Percentiles rank a stretch among this genome's conserved stretches.
These are phyloP conservation scores for Colletotrichum incanum DNA, from an alignment of 2,329 filamentous ascomycete genomes.

Conservation along the genomic window DNA sequence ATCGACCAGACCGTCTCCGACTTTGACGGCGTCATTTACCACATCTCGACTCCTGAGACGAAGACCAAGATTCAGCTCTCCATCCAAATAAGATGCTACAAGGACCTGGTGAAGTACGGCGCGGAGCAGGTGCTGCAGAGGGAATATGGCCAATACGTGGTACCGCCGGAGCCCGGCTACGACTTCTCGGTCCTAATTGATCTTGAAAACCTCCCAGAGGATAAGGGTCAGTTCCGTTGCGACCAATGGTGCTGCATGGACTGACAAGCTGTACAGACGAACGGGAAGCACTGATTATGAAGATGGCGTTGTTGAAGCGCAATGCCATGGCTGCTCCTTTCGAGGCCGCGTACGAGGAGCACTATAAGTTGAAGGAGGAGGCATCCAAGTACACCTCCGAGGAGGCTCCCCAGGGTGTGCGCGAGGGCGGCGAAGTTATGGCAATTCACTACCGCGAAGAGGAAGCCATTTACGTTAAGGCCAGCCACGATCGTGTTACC, in stretches of 20 bases:
- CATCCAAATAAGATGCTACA: slow-evolving; percentile 94
- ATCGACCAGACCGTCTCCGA: slow-evolving; percentile 99
- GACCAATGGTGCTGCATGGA: background rate
- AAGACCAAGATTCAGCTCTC: slow-evolving; percentile 97
- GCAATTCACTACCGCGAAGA: slow-evolving; percentile 98
- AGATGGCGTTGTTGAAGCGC: slow-evolving; percentile 93
- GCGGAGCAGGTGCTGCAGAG: slow-evolving; percentile 92
- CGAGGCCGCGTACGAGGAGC: slow-evolving; percentile 95
- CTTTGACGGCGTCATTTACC: slow-evolving; percentile 98
- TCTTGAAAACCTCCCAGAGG: slow-evolving; percentile 86
- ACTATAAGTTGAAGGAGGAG: slow-evolving; percentile 87
- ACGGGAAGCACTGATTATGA: slow-evolving; percentile 87
- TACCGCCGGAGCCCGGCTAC: slow-evolving; percentile 89
- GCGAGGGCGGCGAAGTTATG: slow-evolving; percentile 93
- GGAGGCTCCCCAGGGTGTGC: slow-evolving; percentile 90
- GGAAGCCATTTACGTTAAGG: slow-evolving; percentile 99
- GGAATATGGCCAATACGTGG: slow-evolving; percentile 95
- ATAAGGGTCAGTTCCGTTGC: slow-evolving; percentile 72
- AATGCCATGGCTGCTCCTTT: slow-evolving; percentile 99
- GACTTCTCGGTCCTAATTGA: slow-evolving; percentile 96
- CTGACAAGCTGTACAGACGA: slow-evolving; percentile 70
- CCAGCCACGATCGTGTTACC: slow-evolving; percentile 95
- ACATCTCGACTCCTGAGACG: slow-evolving; percentile 94
- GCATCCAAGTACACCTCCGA: slow-evolving; percentile 95
- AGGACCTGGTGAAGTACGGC: slow-evolving; percentile 92